Conservation (phyloP, 192 early-diverging fungal species). For the Dispira parvispora region DNA sequence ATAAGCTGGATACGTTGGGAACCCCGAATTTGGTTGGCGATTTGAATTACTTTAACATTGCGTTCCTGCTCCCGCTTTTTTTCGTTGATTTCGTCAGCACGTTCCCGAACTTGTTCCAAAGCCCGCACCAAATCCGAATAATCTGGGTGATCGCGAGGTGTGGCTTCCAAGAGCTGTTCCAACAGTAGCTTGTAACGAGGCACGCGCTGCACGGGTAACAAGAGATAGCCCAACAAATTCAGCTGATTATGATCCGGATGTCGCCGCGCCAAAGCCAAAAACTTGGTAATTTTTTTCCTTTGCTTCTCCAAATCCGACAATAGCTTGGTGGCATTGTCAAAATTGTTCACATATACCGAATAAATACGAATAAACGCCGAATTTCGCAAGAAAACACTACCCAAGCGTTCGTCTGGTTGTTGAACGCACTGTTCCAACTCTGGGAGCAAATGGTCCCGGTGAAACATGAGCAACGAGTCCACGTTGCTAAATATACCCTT, state of each 20-base stretch:
- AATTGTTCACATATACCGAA: conserved; percentile 69
- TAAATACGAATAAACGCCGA: conserved; percentile 74
- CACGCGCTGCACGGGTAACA: conserved; percentile 86
- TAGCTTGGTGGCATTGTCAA: conserved; percentile 47
- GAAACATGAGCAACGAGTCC: conserved; percentile 52
- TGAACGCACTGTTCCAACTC: conserved; percentile 26
- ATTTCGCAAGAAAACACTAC: conserved; percentile 56
- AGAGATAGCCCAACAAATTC: conserved; percentile 63
- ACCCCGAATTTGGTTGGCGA: conserved; percentile 8
- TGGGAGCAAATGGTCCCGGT: conserved; percentile 49
- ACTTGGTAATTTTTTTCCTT: conserved; percentile 15
- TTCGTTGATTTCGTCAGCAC: conserved; percentile 74
- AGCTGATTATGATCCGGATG: conserved; percentile 42
- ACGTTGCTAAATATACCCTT: conserved; percentile 71
- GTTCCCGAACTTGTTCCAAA: conserved; percentile 41
- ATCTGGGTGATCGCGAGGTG: conserved; percentile 62
- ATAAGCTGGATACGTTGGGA: conserved; percentile 15
- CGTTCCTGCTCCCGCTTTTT: conserved; percentile 53
- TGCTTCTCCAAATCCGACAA: conserved; percentile 31
- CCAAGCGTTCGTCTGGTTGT: conserved; percentile 34
- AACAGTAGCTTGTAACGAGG: conserved; percentile 85
- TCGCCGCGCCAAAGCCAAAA: conserved; percentile 10
- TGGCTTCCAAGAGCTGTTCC: conserved; percentile 63
- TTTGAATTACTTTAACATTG: conserved; percentile 10
- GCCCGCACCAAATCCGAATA: conserved; percentile 44